Evolutionary conservation across 257 asterid genomes (phyloP).

Genomic region (Solanum raphanifolium): DNA sequence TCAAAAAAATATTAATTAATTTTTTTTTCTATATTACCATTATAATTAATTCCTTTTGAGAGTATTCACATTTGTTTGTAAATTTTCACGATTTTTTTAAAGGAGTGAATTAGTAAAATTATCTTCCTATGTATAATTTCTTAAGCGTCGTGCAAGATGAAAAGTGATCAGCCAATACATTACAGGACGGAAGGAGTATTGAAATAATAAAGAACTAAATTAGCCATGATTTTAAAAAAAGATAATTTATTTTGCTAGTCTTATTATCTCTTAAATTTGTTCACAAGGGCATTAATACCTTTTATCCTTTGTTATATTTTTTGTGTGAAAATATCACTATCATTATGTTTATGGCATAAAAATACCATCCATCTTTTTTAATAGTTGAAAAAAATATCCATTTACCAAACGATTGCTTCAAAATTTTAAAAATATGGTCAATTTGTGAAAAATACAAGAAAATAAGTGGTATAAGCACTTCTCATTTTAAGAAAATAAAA

Average conservation of each 20-base stretch:
- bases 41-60: too few species aligned
- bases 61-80: too few species aligned
- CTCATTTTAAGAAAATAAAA: too few species aligned
- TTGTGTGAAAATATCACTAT: not conserved
- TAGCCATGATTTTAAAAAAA: not conserved
- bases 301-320: not conserved
- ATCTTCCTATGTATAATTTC: too few species aligned
- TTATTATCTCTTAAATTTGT: not conserved
- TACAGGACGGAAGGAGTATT: not conserved
- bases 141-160: too few species aligned
- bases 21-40: too few species aligned
- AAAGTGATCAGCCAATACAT: too few species aligned
- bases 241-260: not conserved
- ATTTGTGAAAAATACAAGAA: not conserved
- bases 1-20: too few species aligned
- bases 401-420: not conserved
- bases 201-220: not conserved
- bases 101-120: not conserved
- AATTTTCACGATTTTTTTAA: too few species aligned
- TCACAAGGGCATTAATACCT: not conserved
- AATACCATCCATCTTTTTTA: not conserved
- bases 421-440: too few species aligned
- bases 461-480: not conserved
- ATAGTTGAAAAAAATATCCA: too few species aligned
- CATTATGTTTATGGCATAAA: too few species aligned